These are phyloP conservation scores for Zopfia rhizophila DNA, from an alignment of 2,329 filamentous ascomycete species.

Conservation along the genomic window DNA sequence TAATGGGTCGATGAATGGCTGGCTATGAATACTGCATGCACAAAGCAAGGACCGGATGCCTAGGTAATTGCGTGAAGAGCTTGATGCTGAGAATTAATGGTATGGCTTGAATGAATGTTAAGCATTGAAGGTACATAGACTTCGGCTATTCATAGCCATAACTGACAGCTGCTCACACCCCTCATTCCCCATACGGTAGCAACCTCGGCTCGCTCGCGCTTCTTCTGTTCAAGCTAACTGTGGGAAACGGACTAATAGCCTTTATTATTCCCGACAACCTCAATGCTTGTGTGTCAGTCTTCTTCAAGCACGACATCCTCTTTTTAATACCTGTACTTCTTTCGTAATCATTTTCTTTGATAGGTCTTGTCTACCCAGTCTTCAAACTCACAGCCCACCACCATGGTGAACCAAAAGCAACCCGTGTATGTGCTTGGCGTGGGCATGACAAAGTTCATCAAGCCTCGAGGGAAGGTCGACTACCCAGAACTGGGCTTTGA, in stretches of 20 bases:
- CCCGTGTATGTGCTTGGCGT: constrained; percentile 92
- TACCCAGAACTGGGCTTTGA: constrained; percentile 96
- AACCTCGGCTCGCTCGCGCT: constrained; percentile 35
- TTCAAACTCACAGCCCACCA: constrained; percentile 30
- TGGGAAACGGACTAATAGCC: constrained; percentile 25
- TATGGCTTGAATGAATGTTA: no score
- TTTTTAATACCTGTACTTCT: constrained; percentile 5
- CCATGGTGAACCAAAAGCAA: constrained; percentile 63
- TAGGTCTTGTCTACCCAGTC: constrained; percentile 1
- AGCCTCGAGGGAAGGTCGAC: constrained; percentile 91
- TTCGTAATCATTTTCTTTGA: not conserved
- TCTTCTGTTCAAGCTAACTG: constrained; percentile 25
- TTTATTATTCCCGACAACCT: constrained; percentile 25
- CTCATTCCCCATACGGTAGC: constrained; percentile 22
- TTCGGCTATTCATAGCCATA: constrained; percentile 35
- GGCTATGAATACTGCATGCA: no score
- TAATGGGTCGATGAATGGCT: no score
- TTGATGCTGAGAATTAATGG: no score
- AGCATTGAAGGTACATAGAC: no score
- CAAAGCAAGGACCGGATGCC: no score
- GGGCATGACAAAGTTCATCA: constrained; percentile 99
- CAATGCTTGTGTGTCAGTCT: constrained; percentile 4
- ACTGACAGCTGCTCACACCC: not conserved
- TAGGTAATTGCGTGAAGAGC: no score
- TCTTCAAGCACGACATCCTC: constrained; percentile 3